These are phyloP conservation scores for Prunus davidiana DNA, from an alignment of 306 rosid species.

Conservation along the genomic window DNA sequence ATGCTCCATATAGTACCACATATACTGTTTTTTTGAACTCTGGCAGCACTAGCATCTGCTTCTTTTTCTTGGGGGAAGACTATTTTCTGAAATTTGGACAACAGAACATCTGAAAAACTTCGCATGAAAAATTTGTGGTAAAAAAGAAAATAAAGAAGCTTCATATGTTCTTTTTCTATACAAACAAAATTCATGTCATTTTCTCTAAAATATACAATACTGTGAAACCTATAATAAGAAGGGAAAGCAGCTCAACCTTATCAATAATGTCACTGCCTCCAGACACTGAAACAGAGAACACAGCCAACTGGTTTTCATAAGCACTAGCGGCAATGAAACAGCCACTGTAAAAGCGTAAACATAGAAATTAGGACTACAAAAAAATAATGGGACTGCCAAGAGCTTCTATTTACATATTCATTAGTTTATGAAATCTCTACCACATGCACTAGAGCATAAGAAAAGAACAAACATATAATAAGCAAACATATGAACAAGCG, in stretches of 20 bases:
- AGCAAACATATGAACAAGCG: neutral
- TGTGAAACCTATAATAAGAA: constrained; percentile 9
- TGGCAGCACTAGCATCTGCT: constrained; percentile 40
- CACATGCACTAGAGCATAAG: neutral
- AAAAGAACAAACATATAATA: neutral
- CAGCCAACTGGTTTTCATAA: constrained; percentile 71
- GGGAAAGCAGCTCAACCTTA: constrained; percentile 45
- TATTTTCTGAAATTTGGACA: constrained; percentile 55
- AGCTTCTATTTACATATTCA: constrained; percentile 1
- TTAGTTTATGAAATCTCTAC: neutral
- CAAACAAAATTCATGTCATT: constrained; percentile 1
- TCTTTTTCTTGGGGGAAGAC: constrained; percentile 67
- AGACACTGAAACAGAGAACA: constrained; percentile 73
- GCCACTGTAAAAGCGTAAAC: constrained; percentile 67
- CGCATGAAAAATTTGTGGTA: neutral
- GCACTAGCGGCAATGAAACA: constrained; percentile 92
- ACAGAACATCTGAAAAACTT: constrained; percentile 19
- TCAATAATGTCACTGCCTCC: constrained; percentile 64
- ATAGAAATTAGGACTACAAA: constrained; percentile 13
- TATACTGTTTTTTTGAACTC: constrained; percentile 46
- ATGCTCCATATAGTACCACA: constrained; percentile 88
- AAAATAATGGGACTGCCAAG: constrained; percentile 16
- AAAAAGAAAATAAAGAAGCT: neutral
- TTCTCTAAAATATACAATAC: constrained; percentile 11
- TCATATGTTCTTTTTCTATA: neutral